Percentiles rank a stretch among this genome's conserved stretches.
Conservation (phyloP, 345 rosid species). For the Kandelia obovata region DNA sequence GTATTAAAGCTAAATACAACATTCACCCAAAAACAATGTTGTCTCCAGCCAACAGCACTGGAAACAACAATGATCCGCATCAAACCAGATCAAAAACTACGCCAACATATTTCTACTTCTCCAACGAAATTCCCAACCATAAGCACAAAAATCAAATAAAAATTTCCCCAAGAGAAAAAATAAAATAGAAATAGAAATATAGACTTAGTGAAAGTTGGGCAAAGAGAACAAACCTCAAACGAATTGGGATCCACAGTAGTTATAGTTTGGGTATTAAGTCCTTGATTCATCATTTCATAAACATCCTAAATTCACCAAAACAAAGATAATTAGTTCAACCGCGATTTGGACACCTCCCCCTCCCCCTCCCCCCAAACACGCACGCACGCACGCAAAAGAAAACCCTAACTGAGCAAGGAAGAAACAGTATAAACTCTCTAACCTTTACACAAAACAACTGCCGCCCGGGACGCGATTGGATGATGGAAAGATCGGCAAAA, state of each 20-base stretch:
- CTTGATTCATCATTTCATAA: slow-evolving; percentile 71
- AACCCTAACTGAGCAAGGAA: slow-evolving; percentile 25
- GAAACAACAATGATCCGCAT: too few relatives aligned
- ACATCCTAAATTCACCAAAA: slow-evolving; percentile 37
- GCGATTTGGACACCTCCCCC: not conserved
- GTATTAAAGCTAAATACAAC: too few relatives aligned
- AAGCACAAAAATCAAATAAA: not conserved
- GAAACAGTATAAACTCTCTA: not conserved
- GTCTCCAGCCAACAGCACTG: too few relatives aligned
- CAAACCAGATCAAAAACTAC: too few relatives aligned
- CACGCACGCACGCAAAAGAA: slow-evolving; percentile 1
- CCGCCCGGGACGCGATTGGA: not conserved
- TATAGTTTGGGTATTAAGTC: slow-evolving; percentile 53
- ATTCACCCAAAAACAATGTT: too few relatives aligned
- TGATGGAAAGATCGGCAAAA: slow-evolving; percentile 10
- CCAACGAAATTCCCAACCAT: too few relatives aligned
- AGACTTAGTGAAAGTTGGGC: not conserved
- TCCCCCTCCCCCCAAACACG: too few relatives aligned
- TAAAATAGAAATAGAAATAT: not conserved
- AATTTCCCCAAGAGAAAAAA: not conserved
- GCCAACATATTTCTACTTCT: too few relatives aligned
- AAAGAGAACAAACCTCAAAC: slow-evolving; percentile 49
- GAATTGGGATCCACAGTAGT: slow-evolving; percentile 59
- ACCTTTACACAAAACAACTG: slow-evolving; percentile 9
- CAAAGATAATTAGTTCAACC: not conserved